These are phyloP conservation scores for Cercospora zeae-maydis DNA, from an alignment of 2,329 filamentous ascomycete species.

Conservation along the genomic window DNA sequence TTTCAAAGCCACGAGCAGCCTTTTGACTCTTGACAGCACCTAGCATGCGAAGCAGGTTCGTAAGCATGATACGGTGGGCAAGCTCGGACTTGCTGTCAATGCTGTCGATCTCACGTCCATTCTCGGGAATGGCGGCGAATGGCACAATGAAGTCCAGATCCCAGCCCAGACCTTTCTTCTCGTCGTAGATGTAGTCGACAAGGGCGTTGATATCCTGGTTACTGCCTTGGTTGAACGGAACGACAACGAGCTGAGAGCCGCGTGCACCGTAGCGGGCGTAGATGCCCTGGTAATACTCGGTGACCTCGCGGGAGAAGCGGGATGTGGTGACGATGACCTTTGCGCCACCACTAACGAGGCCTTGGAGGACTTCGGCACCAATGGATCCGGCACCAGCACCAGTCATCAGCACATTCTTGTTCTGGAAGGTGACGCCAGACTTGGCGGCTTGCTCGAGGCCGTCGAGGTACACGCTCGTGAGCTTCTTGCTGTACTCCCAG, in stretches of 20 bases:
- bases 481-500: slow-evolving; percentile 99
- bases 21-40: slow-evolving; percentile 91
- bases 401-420: slow-evolving; percentile 97
- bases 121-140: slow-evolving; percentile 96
- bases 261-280: slow-evolving; percentile 91
- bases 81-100: slow-evolving; percentile 98
- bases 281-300: slow-evolving; percentile 99
- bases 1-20: slow-evolving; percentile 81
- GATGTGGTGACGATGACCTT: slow-evolving; percentile 96
- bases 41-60: slow-evolving; percentile 87
- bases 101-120: slow-evolving; percentile 92
- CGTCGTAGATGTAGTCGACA: slow-evolving; percentile 92
- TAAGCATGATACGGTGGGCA: slow-evolving; percentile 98
- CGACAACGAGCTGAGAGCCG: slow-evolving; percentile 93
- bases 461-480: slow-evolving; percentile 89
- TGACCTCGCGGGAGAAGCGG: slow-evolving; percentile 93
- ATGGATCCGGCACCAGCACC: slow-evolving; percentile 97
- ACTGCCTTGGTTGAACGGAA: slow-evolving; percentile 98
- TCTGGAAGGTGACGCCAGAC: slow-evolving; percentile 83
- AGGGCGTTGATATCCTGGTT: slow-evolving; percentile 96
- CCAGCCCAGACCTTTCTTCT: slow-evolving; percentile 96
- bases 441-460: slow-evolving; percentile 85
- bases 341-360: slow-evolving; percentile 91
- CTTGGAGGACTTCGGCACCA: slow-evolving; percentile 92
- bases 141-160: slow-evolving; percentile 94